Base-by-base conservation (phyloP, 2,329 filamentous ascomycete genomes). In the Sarocladium strictum region DNA sequence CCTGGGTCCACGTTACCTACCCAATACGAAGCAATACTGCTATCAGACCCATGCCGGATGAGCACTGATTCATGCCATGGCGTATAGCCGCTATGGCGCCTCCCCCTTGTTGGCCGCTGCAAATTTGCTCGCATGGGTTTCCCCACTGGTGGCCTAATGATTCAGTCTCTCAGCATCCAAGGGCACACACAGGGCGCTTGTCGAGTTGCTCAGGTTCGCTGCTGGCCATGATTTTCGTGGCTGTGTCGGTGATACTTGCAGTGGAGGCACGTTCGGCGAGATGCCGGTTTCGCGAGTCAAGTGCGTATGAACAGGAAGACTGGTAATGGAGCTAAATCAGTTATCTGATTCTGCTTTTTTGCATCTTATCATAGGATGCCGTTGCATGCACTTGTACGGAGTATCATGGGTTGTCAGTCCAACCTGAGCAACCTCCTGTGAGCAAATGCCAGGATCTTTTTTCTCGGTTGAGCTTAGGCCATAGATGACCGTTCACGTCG, bases 181-280 rank as follows among this genome's bases (percentile, higher is more conserved):
- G 81, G 75, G n/a, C n/a, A n/a, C n/a, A n/a, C 1, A 84, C 85
- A 0, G 82, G 80, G 1, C 85, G 82, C 60, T 68, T 89, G 14
- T 66, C 89, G 1, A 85, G 86, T 9, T 85, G 81, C 0, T 74
- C 88, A 56, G 76, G 75, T 43, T 54, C 69, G 10, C n/a, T 84
- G 2, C 67, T 89, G 53, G 86, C 83, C 0, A 66, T 81, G 3
- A 84, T 89, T 21, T n/a, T n/a, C n/a, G n/a, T n/a, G n/a, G n/a
- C 85, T 85, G 0, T 88, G 85, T 80, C 75, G 87, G 0, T 67
- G 89, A 23, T 76, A 85, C 11, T 79, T 87, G 49, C 87, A 79
- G 58, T 85, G 86, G 0, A 77, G 79, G 12, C 75, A 62, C 55
- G 87, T 89, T 54, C 71, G 85, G 77, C 77, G 3, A 74, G 79